Evolutionary conservation across 805 yeast genomes (phyloP), one percentile per base, ranked within the genome.

Genomic region (Blastobotrys attinorum): DNA sequence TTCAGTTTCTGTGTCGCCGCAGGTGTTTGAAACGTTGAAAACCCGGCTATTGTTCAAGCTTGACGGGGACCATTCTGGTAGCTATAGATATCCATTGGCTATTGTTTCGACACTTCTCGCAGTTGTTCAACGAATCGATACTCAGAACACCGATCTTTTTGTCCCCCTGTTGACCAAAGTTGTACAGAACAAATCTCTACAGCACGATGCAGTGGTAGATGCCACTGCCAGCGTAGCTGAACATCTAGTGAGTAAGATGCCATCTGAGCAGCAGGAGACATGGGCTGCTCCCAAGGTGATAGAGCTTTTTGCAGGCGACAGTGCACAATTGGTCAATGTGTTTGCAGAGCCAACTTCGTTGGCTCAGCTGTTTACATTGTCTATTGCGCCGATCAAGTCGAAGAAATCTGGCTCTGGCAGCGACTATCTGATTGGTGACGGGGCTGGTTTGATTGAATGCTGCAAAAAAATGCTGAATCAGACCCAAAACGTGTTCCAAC

Each of bases 1-100:
- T 1, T 44, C 53, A 11, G 47, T 67, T 11, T 56, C 69, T 32
- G 56, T 63, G 20, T 58, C 59, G 29, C 53, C 60, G 37, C 53
- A 64, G 15, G 49, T 69, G 29, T 56, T 67, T 44, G 67, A 73
- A 49, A 57, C 61, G 31, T 51, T 70, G 33, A 51, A 65, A 16
- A 62, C 69, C 15, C 57, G 76, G 38, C 51, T 72, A 16, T 44
- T 65, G 23, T 56, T 58, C 45, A 56, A 63, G 53, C 46, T 69
- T 31, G 56, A 53, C 34, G 43, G 46, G 3, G 47, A 60, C 21
- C 38, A 38, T 1, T 45, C 49, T 13, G 42, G 16, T 0, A 31
- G 48, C 11, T 29, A 29, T 2, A 43, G 38, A 11, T 55, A 55
- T 35, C 52, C 59, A 3, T 49, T 48, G 22, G 47, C 56, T 2